Conservation (phyloP, 2,329 filamentous ascomycete species). For the Erysiphe neolycopersici region DNA sequence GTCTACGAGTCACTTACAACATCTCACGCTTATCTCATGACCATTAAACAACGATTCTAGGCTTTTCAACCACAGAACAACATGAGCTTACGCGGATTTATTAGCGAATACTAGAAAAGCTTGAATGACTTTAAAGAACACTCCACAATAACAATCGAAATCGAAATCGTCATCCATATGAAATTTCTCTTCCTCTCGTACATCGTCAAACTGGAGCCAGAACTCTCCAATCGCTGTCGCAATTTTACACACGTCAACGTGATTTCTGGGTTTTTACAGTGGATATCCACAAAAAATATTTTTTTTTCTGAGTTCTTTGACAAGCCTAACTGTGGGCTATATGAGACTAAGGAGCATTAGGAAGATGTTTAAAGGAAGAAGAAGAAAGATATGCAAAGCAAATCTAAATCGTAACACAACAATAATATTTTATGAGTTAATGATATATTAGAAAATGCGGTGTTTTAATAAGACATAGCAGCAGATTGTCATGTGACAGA, state of each 20-base stretch:
- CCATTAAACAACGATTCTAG: not conserved
- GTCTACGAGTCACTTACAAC: not conserved
- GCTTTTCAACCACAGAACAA: not conserved
- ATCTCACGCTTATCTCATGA: not conserved
- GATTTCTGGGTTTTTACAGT: not conserved
- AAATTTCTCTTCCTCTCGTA: not conserved
- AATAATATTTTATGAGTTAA: not conserved
- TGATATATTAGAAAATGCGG: not conserved
- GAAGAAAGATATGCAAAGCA: not conserved
- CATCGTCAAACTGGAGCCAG: not conserved
- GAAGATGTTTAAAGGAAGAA: not conserved
- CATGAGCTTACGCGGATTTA: not conserved
- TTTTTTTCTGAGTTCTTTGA: not conserved
- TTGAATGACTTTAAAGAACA: not conserved
- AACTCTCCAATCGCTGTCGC: not conserved
- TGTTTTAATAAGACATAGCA: no score
- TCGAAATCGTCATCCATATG: not conserved
- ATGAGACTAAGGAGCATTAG: not conserved
- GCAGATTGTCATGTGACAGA: no score
- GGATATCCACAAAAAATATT: not conserved
- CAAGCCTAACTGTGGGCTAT: not conserved
- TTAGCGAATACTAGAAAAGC: not conserved
- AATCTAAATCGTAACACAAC: not conserved
- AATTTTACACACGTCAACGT: not conserved
- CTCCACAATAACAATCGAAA: not conserved